These are phyloP conservation scores for Ogataea methylovora DNA, from an alignment of 805 yeast species.

Conservation along the genomic window DNA sequence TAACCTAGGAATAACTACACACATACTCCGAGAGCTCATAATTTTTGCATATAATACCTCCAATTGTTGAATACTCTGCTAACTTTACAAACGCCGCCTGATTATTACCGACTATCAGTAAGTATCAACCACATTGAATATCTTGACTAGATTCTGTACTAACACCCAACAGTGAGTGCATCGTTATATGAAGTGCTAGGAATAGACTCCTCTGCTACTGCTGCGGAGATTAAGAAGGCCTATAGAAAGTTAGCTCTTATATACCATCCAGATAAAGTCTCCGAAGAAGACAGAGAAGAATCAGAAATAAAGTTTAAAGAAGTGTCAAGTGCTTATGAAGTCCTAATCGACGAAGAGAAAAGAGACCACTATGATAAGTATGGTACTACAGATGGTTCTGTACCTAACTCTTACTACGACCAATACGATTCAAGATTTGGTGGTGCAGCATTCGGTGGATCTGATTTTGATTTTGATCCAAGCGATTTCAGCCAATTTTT, in stretches of 20 bases:
- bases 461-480: slow-evolving; percentile 44
- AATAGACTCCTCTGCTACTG: slow-evolving; percentile 55
- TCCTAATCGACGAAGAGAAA: slow-evolving; percentile 61
- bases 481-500: slow-evolving; percentile 76
- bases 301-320: slow-evolving; percentile 81
- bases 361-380: slow-evolving; percentile 53
- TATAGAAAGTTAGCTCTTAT: slow-evolving; percentile 76
- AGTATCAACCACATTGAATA: too few relatives aligned
- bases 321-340: slow-evolving; percentile 79
- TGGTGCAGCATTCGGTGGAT: slow-evolving; percentile 32
- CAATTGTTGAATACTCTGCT: too few relatives aligned
- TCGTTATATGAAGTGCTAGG: slow-evolving; percentile 69
- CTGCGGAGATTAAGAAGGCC: slow-evolving; percentile 72
- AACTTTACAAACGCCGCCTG: too few relatives aligned
- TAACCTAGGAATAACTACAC: too few relatives aligned
- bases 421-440: slow-evolving; percentile 36
- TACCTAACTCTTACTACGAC: slow-evolving; percentile 24
- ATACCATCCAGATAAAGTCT: slow-evolving; percentile 86
- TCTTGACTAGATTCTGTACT: too few relatives aligned
- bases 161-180: too few relatives aligned
- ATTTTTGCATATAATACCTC: too few relatives aligned
- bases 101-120: too few relatives aligned
- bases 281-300: slow-evolving; percentile 48
- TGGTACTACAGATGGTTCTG: slow-evolving; percentile 33
- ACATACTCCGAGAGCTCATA: too few relatives aligned